Evolutionary conservation across 495 filamentous ascomycete genomes (phyloP), one percentile per base, ranked within the genome.

Genomic region (Cercophora scortea): DNA sequence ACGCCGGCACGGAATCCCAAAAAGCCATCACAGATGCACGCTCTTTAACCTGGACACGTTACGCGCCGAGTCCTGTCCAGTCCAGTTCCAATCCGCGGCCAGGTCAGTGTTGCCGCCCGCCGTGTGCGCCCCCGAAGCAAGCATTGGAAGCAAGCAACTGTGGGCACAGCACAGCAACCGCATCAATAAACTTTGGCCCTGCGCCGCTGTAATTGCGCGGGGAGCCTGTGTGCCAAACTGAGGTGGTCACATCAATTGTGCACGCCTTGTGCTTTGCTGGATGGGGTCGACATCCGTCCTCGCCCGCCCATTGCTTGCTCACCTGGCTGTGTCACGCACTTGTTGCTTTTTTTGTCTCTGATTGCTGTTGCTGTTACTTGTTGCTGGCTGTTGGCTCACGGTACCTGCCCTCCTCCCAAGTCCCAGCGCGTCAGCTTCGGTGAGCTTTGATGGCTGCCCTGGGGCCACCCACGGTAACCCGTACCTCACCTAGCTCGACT

Each of bases 31-130:
- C 36, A 49, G 54, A 58, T 54, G 55, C 61, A 61, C 53, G 44
- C 58, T 59, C 61, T 63, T 61, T 63, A 63, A 57, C 45, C 52
- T 32, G 43, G 41, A 33, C 12, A 16, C 32, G 15, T 35, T 54
- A 58, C 56, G 56, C 56, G 56, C 56, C 56, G 51, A 44, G 38
- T 43, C 2, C 5, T 25, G 25, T 25, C 25, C 25, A 25, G 25
- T 25, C 25, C 25, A 5, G n/a, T n/a, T n/a, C n/a, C n/a, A n/a
- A n/a, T 5, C 25, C 54, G 48, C 51, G 47, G 56, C 56, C 38
- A 25, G n/a, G 25, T 34, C 33, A 15, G 2, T 41, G 8, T 19
- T 32, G 39, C 45, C 17, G 25, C 25, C 25, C 25, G 25, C 5
- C 25, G 25, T 25, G 25, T 25, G 25, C 25, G 25, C 25, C 25